A percentile compares a stretch with the other conserved stretches of the same genome.
These are phyloP conservation scores for Colletotrichum camelliae DNA, from an alignment of 2,329 filamentous ascomycete genomes.

Conservation along the genomic window DNA sequence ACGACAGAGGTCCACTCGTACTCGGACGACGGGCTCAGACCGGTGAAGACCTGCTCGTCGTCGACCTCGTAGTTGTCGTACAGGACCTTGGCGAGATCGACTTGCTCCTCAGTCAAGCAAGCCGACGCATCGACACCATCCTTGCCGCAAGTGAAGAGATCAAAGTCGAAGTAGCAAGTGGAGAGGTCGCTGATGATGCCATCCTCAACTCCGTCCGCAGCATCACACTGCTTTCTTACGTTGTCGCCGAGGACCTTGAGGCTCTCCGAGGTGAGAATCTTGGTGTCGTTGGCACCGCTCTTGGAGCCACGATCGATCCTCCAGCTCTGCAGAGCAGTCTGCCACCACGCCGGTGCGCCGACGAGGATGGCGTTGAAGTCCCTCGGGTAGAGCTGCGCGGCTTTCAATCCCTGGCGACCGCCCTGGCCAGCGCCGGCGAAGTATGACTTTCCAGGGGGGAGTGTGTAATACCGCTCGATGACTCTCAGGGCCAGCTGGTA, in stretches of 20 bases:
- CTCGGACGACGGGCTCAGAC: slow-evolving; percentile 53
- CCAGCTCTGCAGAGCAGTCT: slow-evolving; percentile 47
- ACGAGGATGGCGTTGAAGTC: slow-evolving; percentile 59
- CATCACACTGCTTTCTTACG: slow-evolving; percentile 56
- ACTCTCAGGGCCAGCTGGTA: slow-evolving; percentile 53
- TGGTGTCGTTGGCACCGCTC: slow-evolving; percentile 48
- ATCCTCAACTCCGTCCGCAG: slow-evolving; percentile 52
- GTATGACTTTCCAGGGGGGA: slow-evolving; percentile 38
- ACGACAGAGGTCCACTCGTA: slow-evolving; percentile 33
- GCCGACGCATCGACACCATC: slow-evolving; percentile 26
- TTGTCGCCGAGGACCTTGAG: slow-evolving; percentile 49
- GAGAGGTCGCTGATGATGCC: slow-evolving; percentile 53
- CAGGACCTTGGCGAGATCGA: slow-evolving; percentile 34
- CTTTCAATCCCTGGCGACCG: slow-evolving; percentile 53
- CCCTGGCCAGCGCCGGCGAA: slow-evolving; percentile 57
- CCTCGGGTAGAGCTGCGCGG: background rate
- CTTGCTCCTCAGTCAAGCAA: slow-evolving; percentile 48
- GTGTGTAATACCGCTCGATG: slow-evolving; percentile 51
- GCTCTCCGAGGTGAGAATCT: slow-evolving; percentile 46
- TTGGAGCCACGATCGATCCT: slow-evolving; percentile 50
- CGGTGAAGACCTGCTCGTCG: slow-evolving; percentile 38
- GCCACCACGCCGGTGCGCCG: slow-evolving; percentile 56
- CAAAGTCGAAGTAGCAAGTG: slow-evolving; percentile 49
- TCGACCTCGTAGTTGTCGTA: slow-evolving; percentile 31
- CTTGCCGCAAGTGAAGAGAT: slow-evolving; percentile 42